Evolutionary conservation across 2,329 filamentous ascomycete species (phyloP), one percentile per base, ranked within the genome.

Genomic region (Fusarium oligoseptatum): DNA sequence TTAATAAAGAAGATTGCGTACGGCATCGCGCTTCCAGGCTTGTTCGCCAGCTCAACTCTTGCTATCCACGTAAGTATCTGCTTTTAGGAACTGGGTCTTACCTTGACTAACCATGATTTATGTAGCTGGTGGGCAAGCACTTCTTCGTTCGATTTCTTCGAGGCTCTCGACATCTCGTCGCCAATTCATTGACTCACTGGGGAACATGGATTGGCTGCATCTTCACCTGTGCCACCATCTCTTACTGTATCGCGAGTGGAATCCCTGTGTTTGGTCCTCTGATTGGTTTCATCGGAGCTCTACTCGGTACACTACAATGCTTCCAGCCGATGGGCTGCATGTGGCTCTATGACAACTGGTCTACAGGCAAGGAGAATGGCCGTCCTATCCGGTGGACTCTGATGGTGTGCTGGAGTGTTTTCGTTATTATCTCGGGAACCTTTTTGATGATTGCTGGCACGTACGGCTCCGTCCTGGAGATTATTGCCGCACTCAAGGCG

Each of bases 1-100:
- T 50, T 76, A 0, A 79, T 86, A 56, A 87, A 87, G 80, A 86
- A 83, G 71, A 77, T 87, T 15, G 81, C 80, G 57, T 88, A 87
- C 62, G 86, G 85, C 9, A 72, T 82, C 14, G 80, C 80, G 15
- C 76, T 82, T 2, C 80, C 79, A 0, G 81, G 81, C 2, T 70
- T 82, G 10, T 58, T 80, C 15, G 78, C 78, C 27, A 79, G 74
- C 20, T 76, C 76, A 8, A 78, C 74, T 20, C 68, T 82, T 4
- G 68, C 79, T 22, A 75, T 73, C 14, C 80, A 82, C 3, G 48
- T 52, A 6, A 29, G 45, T 45, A 9, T 2, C 39, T 43, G 11
- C 22, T n/a, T 50, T 11, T 1, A 12, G 22, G 1, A 34, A 11
- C 15, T 9, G 1, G 17, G 6, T n/a, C 0, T 3, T 29, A 17